A percentile compares a stretch with the other conserved stretches of the same genome.
These are phyloP conservation scores for Jatropha podagrica DNA, from an alignment of 441 rosid species.

Conservation along the genomic window DNA sequence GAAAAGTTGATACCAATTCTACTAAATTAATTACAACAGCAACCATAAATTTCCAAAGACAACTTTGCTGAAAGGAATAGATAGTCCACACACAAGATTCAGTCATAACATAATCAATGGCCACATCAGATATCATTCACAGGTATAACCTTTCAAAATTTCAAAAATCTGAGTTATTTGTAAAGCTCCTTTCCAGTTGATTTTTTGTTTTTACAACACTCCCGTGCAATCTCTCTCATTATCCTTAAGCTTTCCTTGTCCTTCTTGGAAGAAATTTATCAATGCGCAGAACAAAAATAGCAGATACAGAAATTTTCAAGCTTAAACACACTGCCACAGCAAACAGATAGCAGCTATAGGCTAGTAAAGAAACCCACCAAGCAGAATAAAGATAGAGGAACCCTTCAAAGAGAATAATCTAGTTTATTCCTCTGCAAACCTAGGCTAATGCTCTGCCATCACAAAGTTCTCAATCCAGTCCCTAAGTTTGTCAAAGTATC, in stretches of 20 bases:
- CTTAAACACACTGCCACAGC: not conserved
- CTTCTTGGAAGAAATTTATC: too few species aligned
- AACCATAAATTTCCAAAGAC: not conserved
- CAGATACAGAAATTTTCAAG: too few species aligned
- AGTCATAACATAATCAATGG: not conserved
- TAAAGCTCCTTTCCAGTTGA: not conserved
- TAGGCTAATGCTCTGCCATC: not conserved
- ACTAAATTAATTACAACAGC: not conserved
- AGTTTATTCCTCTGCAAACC: not conserved
- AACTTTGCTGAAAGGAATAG: not conserved
- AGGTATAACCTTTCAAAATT: not conserved
- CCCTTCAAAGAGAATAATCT: not conserved
- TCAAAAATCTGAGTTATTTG: not conserved
- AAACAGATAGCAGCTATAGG: not conserved
- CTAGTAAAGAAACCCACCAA: not conserved
- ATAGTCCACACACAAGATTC: not conserved
- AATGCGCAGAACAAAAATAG: too few species aligned
- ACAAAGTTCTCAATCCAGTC: not conserved
- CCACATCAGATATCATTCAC: not conserved
- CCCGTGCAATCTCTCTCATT: too few species aligned
- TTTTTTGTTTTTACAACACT: not conserved
- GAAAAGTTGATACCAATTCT: not conserved
- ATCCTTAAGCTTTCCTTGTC: too few species aligned
- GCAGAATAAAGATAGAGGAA: not conserved
- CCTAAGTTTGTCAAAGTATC: not conserved